phyloP scores from a whole-genome alignment of 2,329 filamentous ascomycete species.

The Aspergillus vadensis region DNA sequence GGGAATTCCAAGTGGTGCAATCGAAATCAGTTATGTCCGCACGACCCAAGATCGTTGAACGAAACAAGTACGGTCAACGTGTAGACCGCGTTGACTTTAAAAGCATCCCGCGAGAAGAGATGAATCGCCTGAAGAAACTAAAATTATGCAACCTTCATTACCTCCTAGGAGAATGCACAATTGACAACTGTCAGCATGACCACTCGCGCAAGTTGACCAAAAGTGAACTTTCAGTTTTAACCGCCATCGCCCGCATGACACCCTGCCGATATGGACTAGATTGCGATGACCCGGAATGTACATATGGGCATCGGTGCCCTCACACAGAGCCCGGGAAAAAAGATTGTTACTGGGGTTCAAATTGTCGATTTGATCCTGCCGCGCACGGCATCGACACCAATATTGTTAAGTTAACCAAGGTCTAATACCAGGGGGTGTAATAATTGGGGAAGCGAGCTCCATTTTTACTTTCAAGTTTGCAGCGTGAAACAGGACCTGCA shows the following conservation, averaged over 20 bases:
- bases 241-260: slow-evolving; percentile 63
- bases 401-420: slow-evolving; percentile 56
- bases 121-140: slow-evolving; percentile 62
- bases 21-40: slow-evolving; percentile 34
- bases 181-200: slow-evolving; percentile 55
- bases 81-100: slow-evolving; percentile 56
- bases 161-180: slow-evolving; percentile 60
- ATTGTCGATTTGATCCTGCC: slow-evolving; percentile 59
- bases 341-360: slow-evolving; percentile 59
- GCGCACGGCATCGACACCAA: slow-evolving; percentile 61
- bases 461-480: too few relatives aligned
- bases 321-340: slow-evolving; percentile 55
- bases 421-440: slow-evolving; percentile 27
- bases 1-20: slow-evolving; percentile 42
- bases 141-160: slow-evolving; percentile 66
- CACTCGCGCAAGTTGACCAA: slow-evolving; percentile 58
- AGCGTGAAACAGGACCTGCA: too few relatives aligned
- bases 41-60: slow-evolving; percentile 48
- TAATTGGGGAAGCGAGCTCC: too few relatives aligned
- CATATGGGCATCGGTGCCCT: slow-evolving; percentile 65
- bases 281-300: slow-evolving; percentile 62
- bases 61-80: slow-evolving; percentile 62
- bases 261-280: slow-evolving; percentile 60
- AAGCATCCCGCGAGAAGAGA: slow-evolving; percentile 57
- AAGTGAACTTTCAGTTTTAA: slow-evolving; percentile 56